A percentile compares a stretch with the other conserved stretches of the same genome.
Evolutionary conservation across 2,329 filamentous ascomycete species (phyloP).

Genomic region (Zymoseptoria pseudotritici): DNA sequence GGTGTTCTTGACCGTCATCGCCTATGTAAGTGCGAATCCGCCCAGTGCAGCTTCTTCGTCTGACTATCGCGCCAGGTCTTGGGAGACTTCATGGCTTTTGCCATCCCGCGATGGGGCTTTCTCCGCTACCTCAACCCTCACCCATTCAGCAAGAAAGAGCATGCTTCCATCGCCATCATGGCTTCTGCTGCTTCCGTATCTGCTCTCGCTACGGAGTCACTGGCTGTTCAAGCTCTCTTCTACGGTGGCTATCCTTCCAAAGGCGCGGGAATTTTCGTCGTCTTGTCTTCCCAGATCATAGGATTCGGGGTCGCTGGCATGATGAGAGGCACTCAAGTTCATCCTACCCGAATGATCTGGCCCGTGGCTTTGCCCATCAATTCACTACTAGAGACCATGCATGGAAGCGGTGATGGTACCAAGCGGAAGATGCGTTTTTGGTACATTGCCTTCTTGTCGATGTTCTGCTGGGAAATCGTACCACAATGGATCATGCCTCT

Average conservation of each 20-base stretch:
- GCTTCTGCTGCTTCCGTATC: conserved; percentile 32
- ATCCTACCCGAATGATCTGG: conserved; percentile 45
- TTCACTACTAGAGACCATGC: conserved; percentile 35
- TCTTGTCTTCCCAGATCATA: conserved; percentile 43
- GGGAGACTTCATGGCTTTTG: conserved; percentile 33
- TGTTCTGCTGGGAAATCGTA: conserved; percentile 44
- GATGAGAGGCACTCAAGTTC: conserved; percentile 40
- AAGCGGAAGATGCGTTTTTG: conserved; percentile 37
- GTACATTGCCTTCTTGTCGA: conserved; percentile 32
- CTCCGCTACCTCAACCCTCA: conserved; percentile 35
- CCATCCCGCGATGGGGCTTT: conserved; percentile 31
- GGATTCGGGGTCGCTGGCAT: conserved; percentile 46
- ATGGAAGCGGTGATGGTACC: conserved; percentile 32
- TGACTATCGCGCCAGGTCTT: conserved; percentile 11
- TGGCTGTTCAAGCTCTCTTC: conserved; percentile 43
- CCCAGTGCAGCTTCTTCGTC: background rate
- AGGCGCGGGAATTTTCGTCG: conserved; percentile 38
- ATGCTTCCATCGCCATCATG: conserved; percentile 39
- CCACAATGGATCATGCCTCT: conserved; percentile 43
- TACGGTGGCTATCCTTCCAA: conserved; percentile 37
- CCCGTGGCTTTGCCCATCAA: conserved; percentile 34
- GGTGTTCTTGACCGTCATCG: conserved; percentile 41
- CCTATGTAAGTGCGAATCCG: conserved; percentile 27
- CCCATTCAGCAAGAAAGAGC: conserved; percentile 29
- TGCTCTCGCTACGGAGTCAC: conserved; percentile 33